Evolutionary conservation across 805 yeast genomes (phyloP).

Genomic region (Wickerhamomyces ciferrii): DNA sequence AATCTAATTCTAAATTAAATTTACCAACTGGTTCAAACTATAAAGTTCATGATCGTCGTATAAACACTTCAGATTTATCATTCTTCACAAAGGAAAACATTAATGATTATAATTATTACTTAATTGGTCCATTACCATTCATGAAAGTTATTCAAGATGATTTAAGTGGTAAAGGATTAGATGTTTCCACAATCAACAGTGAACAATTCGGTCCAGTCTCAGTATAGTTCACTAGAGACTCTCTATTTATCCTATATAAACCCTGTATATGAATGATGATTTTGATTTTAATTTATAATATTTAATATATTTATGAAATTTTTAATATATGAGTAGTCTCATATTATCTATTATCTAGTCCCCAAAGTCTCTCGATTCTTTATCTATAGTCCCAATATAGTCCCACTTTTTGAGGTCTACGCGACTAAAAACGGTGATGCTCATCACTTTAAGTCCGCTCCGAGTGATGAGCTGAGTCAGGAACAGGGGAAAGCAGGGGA

Average conservation of each 20-base stretch:
- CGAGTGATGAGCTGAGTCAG: too few species aligned
- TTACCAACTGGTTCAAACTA: constrained; percentile 4
- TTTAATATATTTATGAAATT: too few species aligned
- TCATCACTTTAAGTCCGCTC: too few species aligned
- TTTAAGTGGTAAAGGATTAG: constrained; percentile 7
- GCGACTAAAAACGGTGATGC: too few species aligned
- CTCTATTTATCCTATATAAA: not conserved
- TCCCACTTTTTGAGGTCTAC: too few species aligned
- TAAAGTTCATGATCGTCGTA: constrained; percentile 3
- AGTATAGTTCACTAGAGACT: not conserved
- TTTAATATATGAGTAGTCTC: too few species aligned
- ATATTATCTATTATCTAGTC: too few species aligned
- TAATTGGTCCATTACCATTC: constrained; percentile 20
- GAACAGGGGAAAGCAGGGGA: too few species aligned
- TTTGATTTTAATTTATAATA: too few species aligned
- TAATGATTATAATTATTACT: constrained; percentile 9
- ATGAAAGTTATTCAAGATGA: constrained; percentile 7
- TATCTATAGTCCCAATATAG: too few species aligned
- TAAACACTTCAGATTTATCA: constrained; percentile 1
- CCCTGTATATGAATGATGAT: too few species aligned
- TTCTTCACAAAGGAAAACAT: constrained; percentile 7
- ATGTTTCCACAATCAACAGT: constrained; percentile 9
- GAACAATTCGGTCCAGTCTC: constrained; percentile 20
- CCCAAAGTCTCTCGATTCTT: too few species aligned
- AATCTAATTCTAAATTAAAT: not conserved